Base-by-base conservation (phyloP, 805 yeast genomes). In the Lipomyces japonicus region DNA sequence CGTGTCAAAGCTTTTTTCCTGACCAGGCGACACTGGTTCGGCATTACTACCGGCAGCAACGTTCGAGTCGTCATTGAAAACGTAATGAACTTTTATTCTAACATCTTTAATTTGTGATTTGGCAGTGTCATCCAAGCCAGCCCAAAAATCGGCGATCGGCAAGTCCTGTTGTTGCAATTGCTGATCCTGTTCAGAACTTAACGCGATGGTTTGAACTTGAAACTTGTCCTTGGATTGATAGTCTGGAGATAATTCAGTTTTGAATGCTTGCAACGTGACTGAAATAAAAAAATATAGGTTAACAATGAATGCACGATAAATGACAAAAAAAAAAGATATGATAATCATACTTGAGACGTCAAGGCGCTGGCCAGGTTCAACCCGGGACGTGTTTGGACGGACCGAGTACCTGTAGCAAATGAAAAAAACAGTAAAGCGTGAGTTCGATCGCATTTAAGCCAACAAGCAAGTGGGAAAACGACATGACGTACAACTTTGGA, bases 201-300 rank as follows among this genome's bases (percentile, higher is more conserved):
- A 79, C 42, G 96, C 95, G 58, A 89, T 76, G 24, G 95, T 80
- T 60, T 90, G 90, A 53, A 93, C 81, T 63, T 91, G 79, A 68
- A 93, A 93, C 72, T 93, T 93, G 71, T 93, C 97, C 68, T 82
- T 85, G 70, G 95, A 85, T 69, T 82, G 84, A 71, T 76, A 80
- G 64, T 81, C 88, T 43, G 79, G 69, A 2, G 80, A 73, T 45
- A 95, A 90, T 52, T 86, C 91, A 62, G 81, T 80, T 47, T 81
- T 72, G 60, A 86, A 75, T 14, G 95, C 96, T 70, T 90, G 90
- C 56, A 88, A 80, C 62, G 88, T 87, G 62, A 93, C 83, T 58
- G 43, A 16, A 26, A 16, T 34, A 34, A 12, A 14, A 34, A 28
- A 28, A 10, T 9, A 34, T 14, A 6, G 38, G 19, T 16, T 16